phyloP scores from a whole-genome alignment of 257 asterid species.

The Solanum neorickii region DNA sequence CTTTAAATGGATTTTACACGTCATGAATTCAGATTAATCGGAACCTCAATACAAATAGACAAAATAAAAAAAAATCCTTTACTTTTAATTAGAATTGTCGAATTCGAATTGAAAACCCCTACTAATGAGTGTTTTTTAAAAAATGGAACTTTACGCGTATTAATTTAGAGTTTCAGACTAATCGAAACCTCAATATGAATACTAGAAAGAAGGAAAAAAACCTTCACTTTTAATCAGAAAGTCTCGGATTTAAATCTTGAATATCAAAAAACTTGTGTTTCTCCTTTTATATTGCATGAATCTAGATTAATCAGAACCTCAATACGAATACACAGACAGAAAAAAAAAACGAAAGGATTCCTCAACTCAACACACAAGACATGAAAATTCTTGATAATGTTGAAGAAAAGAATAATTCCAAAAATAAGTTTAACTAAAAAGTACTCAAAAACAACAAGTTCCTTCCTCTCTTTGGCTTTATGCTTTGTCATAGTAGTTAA shows the following conservation, averaged over 20 bases:
- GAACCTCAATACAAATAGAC: background rate
- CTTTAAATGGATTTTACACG: background rate
- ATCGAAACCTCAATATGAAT: background rate
- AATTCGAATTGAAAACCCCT: background rate
- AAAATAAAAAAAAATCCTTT: background rate
- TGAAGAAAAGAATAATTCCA: slow-evolving; percentile 55
- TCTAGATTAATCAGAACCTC: background rate
- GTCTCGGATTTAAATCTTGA: background rate
- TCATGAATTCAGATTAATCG: background rate
- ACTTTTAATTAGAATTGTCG: too few relatives aligned
- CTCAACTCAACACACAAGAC: slow-evolving; percentile 32
- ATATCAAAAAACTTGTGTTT: background rate
- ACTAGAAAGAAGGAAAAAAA: background rate
- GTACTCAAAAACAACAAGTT: background rate
- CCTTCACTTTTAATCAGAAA: background rate
- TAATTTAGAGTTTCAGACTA: too few relatives aligned
- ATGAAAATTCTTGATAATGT: slow-evolving; percentile 19
- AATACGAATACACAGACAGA: background rate
- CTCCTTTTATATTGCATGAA: background rate
- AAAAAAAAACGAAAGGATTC: slow-evolving; percentile 2
- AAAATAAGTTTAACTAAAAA: slow-evolving; percentile 13
- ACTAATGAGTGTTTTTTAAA: background rate
- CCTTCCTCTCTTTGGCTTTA: slow-evolving; percentile 9
- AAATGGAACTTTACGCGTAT: too few relatives aligned
- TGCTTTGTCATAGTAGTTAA: slow-evolving; percentile 37